Evolutionary conservation across 345 rosid genomes (phyloP).

Genomic region (Microthlaspi erraticum): DNA sequence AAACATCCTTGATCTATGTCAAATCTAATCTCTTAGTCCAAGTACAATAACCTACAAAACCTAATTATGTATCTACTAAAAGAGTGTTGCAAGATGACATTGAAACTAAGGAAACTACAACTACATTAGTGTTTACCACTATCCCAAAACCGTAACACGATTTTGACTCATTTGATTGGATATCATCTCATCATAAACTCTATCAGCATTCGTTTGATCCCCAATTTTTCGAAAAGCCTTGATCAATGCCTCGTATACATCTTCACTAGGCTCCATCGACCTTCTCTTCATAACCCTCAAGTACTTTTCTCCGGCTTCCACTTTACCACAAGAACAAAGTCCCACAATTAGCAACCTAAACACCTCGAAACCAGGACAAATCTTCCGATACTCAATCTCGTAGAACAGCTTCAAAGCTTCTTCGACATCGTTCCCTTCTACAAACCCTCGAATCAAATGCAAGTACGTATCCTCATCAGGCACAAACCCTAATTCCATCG

Average conservation of each 20-base stretch:
- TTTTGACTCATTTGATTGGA: conserved; percentile 12
- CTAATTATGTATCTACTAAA: no score
- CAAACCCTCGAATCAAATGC: conserved; percentile 56
- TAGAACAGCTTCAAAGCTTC: conserved; percentile 68
- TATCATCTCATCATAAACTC: conserved; percentile 55
- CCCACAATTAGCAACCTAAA: conserved; percentile 53
- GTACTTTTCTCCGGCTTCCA: conserved; percentile 62
- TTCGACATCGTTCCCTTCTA: conserved; percentile 49
- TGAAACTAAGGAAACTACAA: no score
- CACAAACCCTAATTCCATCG: conserved; percentile 60
- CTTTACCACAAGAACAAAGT: conserved; percentile 56
- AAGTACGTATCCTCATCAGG: conserved; percentile 60
- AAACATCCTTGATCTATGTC: no score
- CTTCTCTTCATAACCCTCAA: conserved; percentile 53
- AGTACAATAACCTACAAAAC: no score
- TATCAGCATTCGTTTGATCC: conserved; percentile 43
- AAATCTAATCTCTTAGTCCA: no score
- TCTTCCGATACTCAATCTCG: conserved; percentile 65
- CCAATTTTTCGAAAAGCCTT: conserved; percentile 41
- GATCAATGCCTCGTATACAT: conserved; percentile 53
- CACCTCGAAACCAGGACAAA: conserved; percentile 49
- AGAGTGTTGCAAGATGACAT: no score
- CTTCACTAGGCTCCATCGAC: conserved; percentile 43
- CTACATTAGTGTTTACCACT: no score
- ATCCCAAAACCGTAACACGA: no score